These are phyloP conservation scores for Heliamphora exappendiculata DNA, from an alignment of 148 eudicot species.

Conservation along the genomic window DNA sequence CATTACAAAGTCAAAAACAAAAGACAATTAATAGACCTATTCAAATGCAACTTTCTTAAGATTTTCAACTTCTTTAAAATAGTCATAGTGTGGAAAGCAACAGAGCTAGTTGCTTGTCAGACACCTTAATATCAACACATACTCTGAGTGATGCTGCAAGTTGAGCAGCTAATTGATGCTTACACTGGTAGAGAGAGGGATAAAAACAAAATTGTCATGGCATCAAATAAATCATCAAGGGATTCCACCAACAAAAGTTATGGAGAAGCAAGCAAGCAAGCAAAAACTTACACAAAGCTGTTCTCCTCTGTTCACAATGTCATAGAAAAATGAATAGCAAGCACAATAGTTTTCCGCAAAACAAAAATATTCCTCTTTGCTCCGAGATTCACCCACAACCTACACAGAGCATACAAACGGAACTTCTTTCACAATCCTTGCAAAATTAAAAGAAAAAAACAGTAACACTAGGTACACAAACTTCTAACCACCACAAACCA, in stretches of 20 bases:
- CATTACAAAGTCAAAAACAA: not conserved
- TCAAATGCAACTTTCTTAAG: not conserved
- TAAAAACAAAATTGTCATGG: not conserved
- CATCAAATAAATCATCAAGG: not conserved
- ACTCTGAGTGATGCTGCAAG: constrained; percentile 62
- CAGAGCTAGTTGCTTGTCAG: constrained; percentile 80
- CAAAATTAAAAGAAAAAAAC: too few relatives aligned
- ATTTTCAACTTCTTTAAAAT: not conserved
- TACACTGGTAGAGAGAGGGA: constrained; percentile 45
- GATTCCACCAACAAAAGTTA: not conserved
- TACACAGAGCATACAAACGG: constrained; percentile 12
- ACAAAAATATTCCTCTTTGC: constrained; percentile 81
- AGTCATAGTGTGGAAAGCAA: constrained; percentile 58
- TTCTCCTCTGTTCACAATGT: constrained; percentile 77
- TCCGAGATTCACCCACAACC: constrained; percentile 86
- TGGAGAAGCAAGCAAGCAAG: not conserved
- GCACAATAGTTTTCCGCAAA: constrained; percentile 79
- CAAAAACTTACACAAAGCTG: constrained; percentile 78
- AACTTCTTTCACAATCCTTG: not conserved
- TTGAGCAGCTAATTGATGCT: constrained; percentile 97
- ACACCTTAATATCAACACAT: constrained; percentile 52
- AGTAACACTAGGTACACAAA: too few relatives aligned
- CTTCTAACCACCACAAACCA: too few relatives aligned
- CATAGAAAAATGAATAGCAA: constrained; percentile 94
- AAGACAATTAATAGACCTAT: not conserved